Conservation (phyloP, 768 basidiomycete species). For the Tephrocybe sp. region DNA sequence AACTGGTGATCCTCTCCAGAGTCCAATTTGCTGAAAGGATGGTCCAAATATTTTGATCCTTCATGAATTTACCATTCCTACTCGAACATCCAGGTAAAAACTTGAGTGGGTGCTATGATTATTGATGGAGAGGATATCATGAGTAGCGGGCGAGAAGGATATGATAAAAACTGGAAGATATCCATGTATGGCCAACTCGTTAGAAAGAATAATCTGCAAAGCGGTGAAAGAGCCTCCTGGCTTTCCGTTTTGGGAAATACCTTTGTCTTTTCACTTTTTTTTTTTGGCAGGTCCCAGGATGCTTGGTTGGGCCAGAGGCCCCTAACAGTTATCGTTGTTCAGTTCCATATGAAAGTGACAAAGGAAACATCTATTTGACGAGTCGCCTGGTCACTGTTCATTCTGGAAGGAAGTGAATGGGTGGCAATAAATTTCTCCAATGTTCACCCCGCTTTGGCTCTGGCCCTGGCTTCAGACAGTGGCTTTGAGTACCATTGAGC, state of each 20-base stretch:
- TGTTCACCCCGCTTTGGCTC: constrained; percentile 7
- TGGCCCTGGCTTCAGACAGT: constrained; percentile 2
- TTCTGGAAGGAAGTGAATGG: constrained; percentile 8
- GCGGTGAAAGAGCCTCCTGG: neutral
- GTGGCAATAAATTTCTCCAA: neutral
- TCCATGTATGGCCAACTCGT: neutral
- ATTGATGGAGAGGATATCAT: too few relatives aligned
- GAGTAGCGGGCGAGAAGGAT: too few relatives aligned
- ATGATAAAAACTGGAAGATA: neutral
- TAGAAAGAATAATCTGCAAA: neutral
- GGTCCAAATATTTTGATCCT: too few relatives aligned
- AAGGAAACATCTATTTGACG: neutral
- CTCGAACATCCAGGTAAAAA: too few relatives aligned
- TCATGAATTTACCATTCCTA: too few relatives aligned
- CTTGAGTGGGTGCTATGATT: too few relatives aligned
- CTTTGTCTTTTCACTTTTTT: neutral
- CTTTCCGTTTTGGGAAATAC: neutral
- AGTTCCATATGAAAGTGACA: neutral
- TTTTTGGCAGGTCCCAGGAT: neutral
- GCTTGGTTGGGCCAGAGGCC: neutral
- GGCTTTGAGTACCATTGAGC: constrained; percentile 10
- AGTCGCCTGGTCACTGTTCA: neutral
- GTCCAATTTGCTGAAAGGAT: too few relatives aligned
- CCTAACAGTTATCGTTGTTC: neutral
- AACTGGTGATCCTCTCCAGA: too few relatives aligned